Evolutionary conservation across 1,284 basidiomycete genomes (phyloP).

Genomic region (Golubevia pallescens): DNA sequence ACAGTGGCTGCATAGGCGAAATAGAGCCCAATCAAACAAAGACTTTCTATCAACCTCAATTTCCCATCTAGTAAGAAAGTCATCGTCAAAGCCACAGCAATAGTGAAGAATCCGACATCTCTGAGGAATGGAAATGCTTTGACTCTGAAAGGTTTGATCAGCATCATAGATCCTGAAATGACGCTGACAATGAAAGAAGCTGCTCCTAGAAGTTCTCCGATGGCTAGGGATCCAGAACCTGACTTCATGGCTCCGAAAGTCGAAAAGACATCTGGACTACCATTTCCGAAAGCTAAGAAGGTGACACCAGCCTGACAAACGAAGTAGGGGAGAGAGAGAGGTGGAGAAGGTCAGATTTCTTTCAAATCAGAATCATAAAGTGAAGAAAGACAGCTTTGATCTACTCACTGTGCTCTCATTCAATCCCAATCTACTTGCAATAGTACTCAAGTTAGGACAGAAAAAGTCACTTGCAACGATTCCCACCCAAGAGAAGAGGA

Average conservation of each 20-base stretch:
- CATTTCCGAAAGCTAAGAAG: slow-evolving; percentile 66
- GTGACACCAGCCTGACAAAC: slow-evolving; percentile 46
- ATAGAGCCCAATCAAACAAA: slow-evolving; percentile 78
- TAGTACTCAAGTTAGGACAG: slow-evolving; percentile 55
- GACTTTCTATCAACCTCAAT: slow-evolving; percentile 78
- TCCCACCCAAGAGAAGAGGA: slow-evolving; percentile 57
- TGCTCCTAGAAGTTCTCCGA: slow-evolving; percentile 93
- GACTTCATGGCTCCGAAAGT: slow-evolving; percentile 91
- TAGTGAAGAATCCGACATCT: slow-evolving; percentile 89
- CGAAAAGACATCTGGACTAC: slow-evolving; percentile 71
- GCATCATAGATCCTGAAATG: slow-evolving; percentile 91
- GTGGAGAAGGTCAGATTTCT: not conserved
- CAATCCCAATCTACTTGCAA: slow-evolving; percentile 45
- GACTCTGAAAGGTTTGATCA: slow-evolving; percentile 90
- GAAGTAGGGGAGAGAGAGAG: too few relatives aligned
- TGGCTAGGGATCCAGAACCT: slow-evolving; percentile 83
- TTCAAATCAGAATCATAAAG: not conserved
- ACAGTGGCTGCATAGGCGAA: slow-evolving; percentile 79
- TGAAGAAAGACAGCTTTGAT: not conserved
- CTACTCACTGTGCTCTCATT: slow-evolving; percentile 43
- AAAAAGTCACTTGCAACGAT: slow-evolving; percentile 61
- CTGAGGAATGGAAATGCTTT: slow-evolving; percentile 81
- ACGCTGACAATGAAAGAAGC: slow-evolving; percentile 94
- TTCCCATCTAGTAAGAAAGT: slow-evolving; percentile 79
- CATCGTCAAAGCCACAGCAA: slow-evolving; percentile 77